phyloP scores from a whole-genome alignment of 73 alveolate genomes.

The Symbiodinium pilosum region DNA sequence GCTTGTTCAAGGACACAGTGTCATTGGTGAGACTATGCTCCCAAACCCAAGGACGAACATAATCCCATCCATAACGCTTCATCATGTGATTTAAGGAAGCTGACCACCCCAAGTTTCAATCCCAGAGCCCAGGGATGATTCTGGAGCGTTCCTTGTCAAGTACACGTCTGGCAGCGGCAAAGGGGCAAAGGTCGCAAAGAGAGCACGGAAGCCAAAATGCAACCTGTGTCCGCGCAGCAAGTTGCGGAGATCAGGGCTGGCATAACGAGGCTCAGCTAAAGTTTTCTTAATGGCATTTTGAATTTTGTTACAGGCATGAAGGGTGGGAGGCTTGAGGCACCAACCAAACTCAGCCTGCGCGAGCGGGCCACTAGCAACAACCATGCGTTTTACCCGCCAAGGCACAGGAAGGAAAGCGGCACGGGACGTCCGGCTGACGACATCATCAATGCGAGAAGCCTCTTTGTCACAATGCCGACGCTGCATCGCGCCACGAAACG shows the following conservation, averaged over 20 bases:
- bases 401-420: not conserved
- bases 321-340: constrained; percentile 5
- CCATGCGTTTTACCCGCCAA: not conserved
- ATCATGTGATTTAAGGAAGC: not conserved
- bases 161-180: not conserved
- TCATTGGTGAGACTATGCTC: not conserved
- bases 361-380: constrained; percentile 1
- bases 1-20: not conserved
- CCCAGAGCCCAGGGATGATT: not conserved
- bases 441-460: not conserved
- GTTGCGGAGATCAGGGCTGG: too few relatives aligned
- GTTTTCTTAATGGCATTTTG: constrained; percentile 12
- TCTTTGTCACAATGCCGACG: not conserved
- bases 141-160: not conserved
- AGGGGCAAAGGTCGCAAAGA: too few relatives aligned
- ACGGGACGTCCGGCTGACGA: not conserved
- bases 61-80: not conserved
- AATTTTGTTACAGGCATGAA: not conserved
- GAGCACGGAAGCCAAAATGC: too few relatives aligned
- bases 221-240: too few relatives aligned
- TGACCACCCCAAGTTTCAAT: not conserved
- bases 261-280: constrained; percentile 29
- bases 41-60: not conserved
- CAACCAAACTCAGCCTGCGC: constrained; percentile 47
- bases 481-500: not conserved